Conservation (phyloP, 1,139 yeast genomes). For the Chernovozyma sophiae-reginae region DNA sequence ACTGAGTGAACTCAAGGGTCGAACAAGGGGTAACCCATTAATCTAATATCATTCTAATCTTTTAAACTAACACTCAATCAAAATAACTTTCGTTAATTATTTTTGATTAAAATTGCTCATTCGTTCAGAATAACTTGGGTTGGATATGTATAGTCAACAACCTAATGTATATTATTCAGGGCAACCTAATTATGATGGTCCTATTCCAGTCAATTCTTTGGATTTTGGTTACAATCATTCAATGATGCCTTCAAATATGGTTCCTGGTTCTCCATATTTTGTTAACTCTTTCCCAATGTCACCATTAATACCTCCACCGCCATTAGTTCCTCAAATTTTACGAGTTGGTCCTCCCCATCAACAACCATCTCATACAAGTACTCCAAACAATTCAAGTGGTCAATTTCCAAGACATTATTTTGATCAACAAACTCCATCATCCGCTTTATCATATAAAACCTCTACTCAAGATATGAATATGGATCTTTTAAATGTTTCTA, state of each 20-base stretch:
- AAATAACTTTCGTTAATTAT: too few species aligned
- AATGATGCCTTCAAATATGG: slow-evolving; percentile 64
- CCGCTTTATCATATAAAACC: slow-evolving; percentile 3
- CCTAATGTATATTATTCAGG: slow-evolving; percentile 3
- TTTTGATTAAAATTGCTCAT: too few species aligned
- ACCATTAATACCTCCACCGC: neutral
- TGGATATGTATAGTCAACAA: slow-evolving; percentile 2
- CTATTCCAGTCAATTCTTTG: slow-evolving; percentile 38
- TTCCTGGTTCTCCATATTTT: slow-evolving; percentile 64
- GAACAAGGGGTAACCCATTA: too few species aligned
- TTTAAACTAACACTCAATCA: too few species aligned
- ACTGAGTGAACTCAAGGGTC: too few species aligned
- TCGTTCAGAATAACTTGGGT: too few species aligned
- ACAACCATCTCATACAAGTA: neutral
- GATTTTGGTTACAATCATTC: slow-evolving; percentile 57
- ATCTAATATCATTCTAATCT: too few species aligned
- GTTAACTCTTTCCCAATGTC: slow-evolving; percentile 4
- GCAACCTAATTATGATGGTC: neutral
- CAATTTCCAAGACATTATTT: slow-evolving; percentile 1
- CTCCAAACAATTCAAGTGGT: neutral
- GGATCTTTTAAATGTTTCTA: slow-evolving; percentile 33
- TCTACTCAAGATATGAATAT: slow-evolving; percentile 17
- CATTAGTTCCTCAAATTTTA: neutral
- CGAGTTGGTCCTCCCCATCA: neutral
- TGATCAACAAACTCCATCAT: slow-evolving; percentile 7